Evolutionary conservation across 2,329 filamentous ascomycete genomes (phyloP), one percentile per base, ranked within the genome.

Genomic region (Botrytis fragariae): DNA sequence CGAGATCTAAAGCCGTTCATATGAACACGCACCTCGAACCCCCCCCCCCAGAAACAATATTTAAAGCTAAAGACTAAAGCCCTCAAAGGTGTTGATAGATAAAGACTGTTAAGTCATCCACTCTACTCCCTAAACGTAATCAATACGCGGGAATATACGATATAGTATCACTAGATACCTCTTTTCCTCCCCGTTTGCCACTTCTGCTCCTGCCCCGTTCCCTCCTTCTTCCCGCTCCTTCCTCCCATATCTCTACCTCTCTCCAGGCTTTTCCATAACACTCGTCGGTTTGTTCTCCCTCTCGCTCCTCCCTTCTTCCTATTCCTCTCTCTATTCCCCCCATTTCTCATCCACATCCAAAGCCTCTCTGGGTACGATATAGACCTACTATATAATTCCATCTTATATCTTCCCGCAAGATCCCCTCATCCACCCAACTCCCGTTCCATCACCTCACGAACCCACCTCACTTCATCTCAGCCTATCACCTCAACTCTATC

Each of bases 31-130:
- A 16, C n/a, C 1, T 54, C 14, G 16, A 54, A n/a, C n/a, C n/a
- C 0, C 0, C 5, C 51, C 51, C n/a, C 14, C 0, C 51, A n/a
- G 8, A 18, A 29, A 1, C 6, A 22, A 51, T 4, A n/a, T 51
- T 51, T 12, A 51, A n/a, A 25, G n/a, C n/a, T n/a, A n/a, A n/a
- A n/a, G n/a, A n/a, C n/a, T n/a, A n/a, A n/a, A n/a, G n/a, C n/a
- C 25, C 22, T n/a, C 12, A 6, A 3, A n/a, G 18, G 3, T 29
- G 0, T 18, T 18, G 6, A 57, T 32, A 29, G 3, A 12, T 54
- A 54, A 8, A 29, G 51, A 57, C 51, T 57, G 32, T n/a, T 57
- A 18, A 29, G 51, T 57, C 51, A 29, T 32, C 16, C 32, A 57
- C n/a, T 29, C 14, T 18, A 57, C 6, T 18, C 51, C 0, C n/a